A percentile compares a stretch with the other conserved stretches of the same genome.
Conservation (phyloP, 73 alveolate species). For the Paramecium primaurelia region DNA sequence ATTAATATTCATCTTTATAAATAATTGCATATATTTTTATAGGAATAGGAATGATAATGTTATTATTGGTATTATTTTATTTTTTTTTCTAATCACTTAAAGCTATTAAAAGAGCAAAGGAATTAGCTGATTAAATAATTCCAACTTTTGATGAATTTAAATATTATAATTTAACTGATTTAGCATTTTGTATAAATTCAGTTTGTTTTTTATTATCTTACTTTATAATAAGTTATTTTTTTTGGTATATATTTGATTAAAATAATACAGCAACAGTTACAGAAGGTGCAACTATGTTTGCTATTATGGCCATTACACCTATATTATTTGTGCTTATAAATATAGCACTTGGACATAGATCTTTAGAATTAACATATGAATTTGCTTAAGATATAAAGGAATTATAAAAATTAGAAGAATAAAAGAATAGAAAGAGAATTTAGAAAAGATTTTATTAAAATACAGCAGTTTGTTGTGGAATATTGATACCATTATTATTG, state of each 20-base stretch:
- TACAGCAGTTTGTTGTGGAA: background rate
- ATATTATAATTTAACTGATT: background rate
- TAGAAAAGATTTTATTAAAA: background rate
- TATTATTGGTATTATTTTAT: background rate
- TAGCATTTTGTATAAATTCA: slow-evolving; percentile 23
- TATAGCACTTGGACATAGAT: background rate
- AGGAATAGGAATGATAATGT: background rate
- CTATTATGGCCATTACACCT: background rate
- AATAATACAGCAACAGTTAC: background rate
- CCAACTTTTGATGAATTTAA: slow-evolving; percentile 1
- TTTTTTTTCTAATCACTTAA: background rate
- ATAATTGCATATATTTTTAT: background rate
- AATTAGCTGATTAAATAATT: background rate
- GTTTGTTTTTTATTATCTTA: background rate
- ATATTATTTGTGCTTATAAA: background rate
- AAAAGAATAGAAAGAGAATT: background rate
- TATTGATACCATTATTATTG: background rate
- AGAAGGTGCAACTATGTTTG: slow-evolving; percentile 7
- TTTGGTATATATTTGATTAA: background rate
- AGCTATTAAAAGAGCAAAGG: background rate
- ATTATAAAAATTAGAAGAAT: background rate
- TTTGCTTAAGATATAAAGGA: background rate
- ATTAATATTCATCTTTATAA: background rate
- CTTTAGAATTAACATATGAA: background rate
- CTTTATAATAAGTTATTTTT: background rate